Evolutionary conservation across 768 basidiomycete species (phyloP).

Genomic region (Cytidiella melzeri): DNA sequence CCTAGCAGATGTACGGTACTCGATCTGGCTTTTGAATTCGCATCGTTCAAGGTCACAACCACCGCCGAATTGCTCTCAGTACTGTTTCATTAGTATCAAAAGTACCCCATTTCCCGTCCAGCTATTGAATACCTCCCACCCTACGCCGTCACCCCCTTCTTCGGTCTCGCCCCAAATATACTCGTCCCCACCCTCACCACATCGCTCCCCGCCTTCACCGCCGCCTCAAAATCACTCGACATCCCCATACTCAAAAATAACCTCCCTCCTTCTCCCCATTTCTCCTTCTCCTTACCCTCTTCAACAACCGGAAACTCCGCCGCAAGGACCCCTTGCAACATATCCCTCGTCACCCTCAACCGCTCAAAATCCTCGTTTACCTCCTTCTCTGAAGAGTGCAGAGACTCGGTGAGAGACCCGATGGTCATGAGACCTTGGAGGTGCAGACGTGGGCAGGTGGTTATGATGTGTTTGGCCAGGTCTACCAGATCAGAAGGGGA

Average conservation of each 20-base stretch:
- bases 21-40: no score
- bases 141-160: constrained; percentile 34
- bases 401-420: constrained; percentile 72
- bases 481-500: constrained; percentile 46
- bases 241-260: constrained; percentile 90
- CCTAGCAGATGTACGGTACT: no score
- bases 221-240: constrained; percentile 91
- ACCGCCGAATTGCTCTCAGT: neutral
- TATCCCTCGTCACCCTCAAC: constrained; percentile 58
- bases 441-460: constrained; percentile 64
- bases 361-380: constrained; percentile 70
- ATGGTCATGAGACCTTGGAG: constrained; percentile 96
- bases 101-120: neutral
- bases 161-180: constrained; percentile 74
- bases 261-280: constrained; percentile 41
- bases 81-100: neutral
- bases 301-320: constrained; percentile 10
- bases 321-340: constrained; percentile 43
- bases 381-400: constrained; percentile 38
- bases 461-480: constrained; percentile 67
- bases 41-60: no score
- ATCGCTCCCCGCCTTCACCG: constrained; percentile 76
- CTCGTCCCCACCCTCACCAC: constrained; percentile 88
- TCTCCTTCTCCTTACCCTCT: constrained; percentile 14
- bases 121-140: neutral